phyloP scores from a whole-genome alignment of 129 eudicot genomes.

The Arctium minus region DNA sequence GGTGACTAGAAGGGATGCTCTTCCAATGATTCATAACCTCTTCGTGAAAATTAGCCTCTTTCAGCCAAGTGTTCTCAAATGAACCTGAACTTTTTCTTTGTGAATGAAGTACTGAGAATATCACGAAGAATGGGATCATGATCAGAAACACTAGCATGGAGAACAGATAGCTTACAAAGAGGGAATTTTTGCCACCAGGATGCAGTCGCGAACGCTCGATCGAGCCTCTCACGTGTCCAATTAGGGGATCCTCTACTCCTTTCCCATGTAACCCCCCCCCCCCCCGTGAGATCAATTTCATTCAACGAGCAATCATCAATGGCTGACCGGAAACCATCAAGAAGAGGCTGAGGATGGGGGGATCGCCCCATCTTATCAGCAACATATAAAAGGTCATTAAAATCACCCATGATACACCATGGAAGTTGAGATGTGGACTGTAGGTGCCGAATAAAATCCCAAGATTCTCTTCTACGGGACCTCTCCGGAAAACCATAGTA shows the following conservation, averaged over 20 bases:
- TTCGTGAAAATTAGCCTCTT: no score
- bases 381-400: not conserved
- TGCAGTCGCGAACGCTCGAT: not conserved
- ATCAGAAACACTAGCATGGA: no score
- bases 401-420: not conserved
- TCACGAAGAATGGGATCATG: no score
- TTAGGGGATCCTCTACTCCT: not conserved
- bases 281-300: not conserved
- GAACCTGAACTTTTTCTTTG: no score
- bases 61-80: no score
- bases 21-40: no score
- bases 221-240: not conserved
- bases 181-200: not conserved
- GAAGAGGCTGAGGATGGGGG: not conserved
- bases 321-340: not conserved
- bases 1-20: no score
- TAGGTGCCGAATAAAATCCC: not conserved
- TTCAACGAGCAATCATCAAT: not conserved
- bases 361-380: not conserved
- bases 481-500: not conserved
- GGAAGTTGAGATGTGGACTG: not conserved
- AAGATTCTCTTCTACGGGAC: not conserved
- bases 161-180: no score
- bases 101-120: no score
- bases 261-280: not conserved